phyloP scores from a whole-genome alignment of 495 filamentous ascomycete genomes.

The Melanomma pulvis-pyrius region DNA sequence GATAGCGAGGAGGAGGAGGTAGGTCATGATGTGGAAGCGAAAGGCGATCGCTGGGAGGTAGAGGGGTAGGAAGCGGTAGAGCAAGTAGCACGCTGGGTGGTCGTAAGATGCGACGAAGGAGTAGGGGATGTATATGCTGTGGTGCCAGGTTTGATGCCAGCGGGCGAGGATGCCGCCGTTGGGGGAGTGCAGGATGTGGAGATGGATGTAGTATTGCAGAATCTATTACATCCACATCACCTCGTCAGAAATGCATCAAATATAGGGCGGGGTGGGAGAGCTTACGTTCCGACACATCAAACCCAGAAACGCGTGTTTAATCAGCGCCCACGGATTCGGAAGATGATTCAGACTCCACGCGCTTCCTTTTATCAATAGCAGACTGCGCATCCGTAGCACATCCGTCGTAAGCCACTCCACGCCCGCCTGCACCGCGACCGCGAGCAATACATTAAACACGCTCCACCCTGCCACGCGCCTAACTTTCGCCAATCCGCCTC shows the following conservation, averaged over 20 bases:
- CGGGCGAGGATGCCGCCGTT: conserved; percentile 43
- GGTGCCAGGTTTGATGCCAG: conserved; percentile 67
- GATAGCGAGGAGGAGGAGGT: conserved; percentile 67
- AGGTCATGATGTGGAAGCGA: conserved; percentile 78
- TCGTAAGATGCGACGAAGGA: conserved; percentile 74
- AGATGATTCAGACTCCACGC: conserved; percentile 43
- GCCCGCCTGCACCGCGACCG: conserved; percentile 44
- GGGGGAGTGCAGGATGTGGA: conserved; percentile 65
- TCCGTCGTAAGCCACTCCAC: conserved; percentile 58
- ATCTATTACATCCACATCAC: conserved; percentile 40
- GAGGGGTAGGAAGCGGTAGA: conserved; percentile 70
- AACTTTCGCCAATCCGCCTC: conserved; percentile 36
- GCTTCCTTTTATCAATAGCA: conserved; percentile 57
- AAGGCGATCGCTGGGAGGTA: conserved; percentile 69
- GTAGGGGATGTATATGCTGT: conserved; percentile 64
- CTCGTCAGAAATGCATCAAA: neutral
- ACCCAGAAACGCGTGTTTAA: conserved; percentile 55
- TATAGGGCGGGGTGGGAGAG: neutral
- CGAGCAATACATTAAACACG: conserved; percentile 66
- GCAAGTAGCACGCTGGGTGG: conserved; percentile 73
- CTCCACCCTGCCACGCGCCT: conserved; percentile 54
- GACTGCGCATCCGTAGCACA: conserved; percentile 55
- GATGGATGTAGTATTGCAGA: conserved; percentile 70
- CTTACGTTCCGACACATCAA: conserved; percentile 60
- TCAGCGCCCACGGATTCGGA: conserved; percentile 66